Conservation (phyloP, 805 yeast genomes). For the Sungouiozyma ichnusensis region DNA sequence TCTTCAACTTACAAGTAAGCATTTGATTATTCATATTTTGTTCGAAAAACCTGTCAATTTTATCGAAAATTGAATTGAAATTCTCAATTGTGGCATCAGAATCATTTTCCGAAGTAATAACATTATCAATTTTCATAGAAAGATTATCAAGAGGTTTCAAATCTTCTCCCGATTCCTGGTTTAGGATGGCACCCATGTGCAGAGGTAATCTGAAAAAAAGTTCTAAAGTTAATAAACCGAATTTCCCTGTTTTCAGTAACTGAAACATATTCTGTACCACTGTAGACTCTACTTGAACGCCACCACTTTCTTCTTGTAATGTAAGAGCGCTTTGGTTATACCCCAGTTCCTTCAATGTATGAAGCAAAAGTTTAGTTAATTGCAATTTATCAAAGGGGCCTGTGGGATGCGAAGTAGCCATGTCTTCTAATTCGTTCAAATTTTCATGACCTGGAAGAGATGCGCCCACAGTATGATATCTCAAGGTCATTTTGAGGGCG, state of each 20-base stretch:
- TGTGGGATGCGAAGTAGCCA: no score
- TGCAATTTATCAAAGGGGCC: constrained; percentile 24
- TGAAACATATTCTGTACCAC: constrained; percentile 32
- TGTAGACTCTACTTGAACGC: constrained; percentile 33
- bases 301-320: constrained; percentile 35
- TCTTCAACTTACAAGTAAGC: constrained; percentile 3
- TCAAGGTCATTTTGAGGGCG: background rate
- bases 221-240: constrained; percentile 25
- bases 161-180: background rate
- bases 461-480: background rate
- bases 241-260: constrained; percentile 34
- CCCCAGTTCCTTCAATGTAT: constrained; percentile 41
- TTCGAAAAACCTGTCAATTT: constrained; percentile 1
- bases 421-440: no score
- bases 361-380: constrained; percentile 40
- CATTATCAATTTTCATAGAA: constrained; percentile 11
- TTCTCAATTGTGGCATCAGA: background rate
- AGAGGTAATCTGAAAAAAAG: constrained; percentile 25
- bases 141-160: constrained; percentile 3
- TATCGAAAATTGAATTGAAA: constrained; percentile 2
- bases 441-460: no score
- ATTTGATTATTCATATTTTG: background rate
- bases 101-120: constrained; percentile 7
- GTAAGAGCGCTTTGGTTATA: constrained; percentile 31
- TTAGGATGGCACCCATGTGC: constrained; percentile 7